Percentiles rank a stretch among this genome's conserved stretches.
Conservation (phyloP, 2,329 filamentous ascomycete genomes). For the Aspergillus niger region DNA sequence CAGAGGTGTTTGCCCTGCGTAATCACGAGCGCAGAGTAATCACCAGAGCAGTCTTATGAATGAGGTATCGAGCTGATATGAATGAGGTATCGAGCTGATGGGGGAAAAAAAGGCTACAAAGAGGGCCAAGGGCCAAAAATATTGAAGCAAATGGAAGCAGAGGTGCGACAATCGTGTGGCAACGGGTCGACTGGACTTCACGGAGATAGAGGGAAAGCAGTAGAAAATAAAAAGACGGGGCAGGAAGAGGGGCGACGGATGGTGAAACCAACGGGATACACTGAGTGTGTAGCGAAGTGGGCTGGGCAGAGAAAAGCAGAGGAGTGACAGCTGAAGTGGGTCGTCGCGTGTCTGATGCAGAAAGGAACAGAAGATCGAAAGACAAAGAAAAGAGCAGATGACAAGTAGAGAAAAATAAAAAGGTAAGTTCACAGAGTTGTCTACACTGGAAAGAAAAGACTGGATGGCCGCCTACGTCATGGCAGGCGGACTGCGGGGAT, state of each 20-base stretch:
- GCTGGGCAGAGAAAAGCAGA: not conserved
- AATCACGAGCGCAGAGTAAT: slow-evolving; percentile 9
- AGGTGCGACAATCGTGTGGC: slow-evolving; percentile 9
- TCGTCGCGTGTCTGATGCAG: not conserved
- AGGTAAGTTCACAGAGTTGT: too few species aligned
- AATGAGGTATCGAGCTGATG: not conserved
- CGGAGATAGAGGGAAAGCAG: not conserved
- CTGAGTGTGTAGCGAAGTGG: not conserved
- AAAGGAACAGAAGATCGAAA: not conserved
- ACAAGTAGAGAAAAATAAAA: not conserved
- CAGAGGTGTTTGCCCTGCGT: slow-evolving; percentile 1
- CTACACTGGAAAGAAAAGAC: too few species aligned
- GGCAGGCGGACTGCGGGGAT: slow-evolving; percentile 1
- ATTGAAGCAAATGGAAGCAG: not conserved
- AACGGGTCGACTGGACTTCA: not conserved
- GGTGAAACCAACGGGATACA: slow-evolving; percentile 2
- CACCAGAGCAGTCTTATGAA: not conserved
- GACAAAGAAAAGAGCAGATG: not conserved
- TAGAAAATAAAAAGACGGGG: slow-evolving; percentile 7
- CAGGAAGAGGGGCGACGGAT: not conserved
- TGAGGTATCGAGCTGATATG: not conserved
- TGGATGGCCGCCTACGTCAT: slow-evolving; percentile 12
- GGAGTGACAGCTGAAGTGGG: not conserved
- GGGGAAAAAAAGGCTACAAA: not conserved
- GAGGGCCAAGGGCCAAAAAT: slow-evolving; percentile 4